phyloP scores from a whole-genome alignment of 352 stramenopile species.

The Phytopythium vexans region DNA sequence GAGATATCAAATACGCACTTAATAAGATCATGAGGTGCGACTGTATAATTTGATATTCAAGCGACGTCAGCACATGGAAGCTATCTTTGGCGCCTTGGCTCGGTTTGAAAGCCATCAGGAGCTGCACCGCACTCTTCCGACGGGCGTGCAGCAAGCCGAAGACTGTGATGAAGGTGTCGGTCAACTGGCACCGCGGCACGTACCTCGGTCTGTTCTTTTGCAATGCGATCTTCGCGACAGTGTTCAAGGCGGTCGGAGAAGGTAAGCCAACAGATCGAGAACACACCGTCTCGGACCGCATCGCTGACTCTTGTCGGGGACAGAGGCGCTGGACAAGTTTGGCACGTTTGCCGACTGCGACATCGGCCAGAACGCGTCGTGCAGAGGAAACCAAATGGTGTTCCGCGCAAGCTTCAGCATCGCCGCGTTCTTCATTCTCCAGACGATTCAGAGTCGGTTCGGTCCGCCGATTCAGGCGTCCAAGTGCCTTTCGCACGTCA shows the following conservation, averaged over 20 bases:
- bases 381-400: slow-evolving; percentile 65
- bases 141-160: neutral
- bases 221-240: slow-evolving; percentile 61
- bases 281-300: too few relatives aligned
- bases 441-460: slow-evolving; percentile 46
- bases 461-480: slow-evolving; percentile 10
- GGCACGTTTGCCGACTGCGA: slow-evolving; percentile 69
- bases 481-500: slow-evolving; percentile 15
- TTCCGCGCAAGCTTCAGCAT: slow-evolving; percentile 70
- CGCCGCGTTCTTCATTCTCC: slow-evolving; percentile 47
- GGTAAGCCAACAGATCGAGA: slow-evolving; percentile 14
- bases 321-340: slow-evolving; percentile 36
- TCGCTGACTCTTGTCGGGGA: neutral
- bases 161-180: slow-evolving; percentile 7
- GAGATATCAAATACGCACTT: neutral
- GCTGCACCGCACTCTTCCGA: too few relatives aligned
- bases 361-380: slow-evolving; percentile 29
- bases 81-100: neutral
- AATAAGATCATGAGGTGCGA: neutral
- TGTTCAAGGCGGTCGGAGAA: slow-evolving; percentile 64
- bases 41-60: slow-evolving; percentile 2
- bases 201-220: slow-evolving; percentile 74
- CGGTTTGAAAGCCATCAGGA: too few relatives aligned
- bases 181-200: slow-evolving; percentile 35
- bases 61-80: neutral